Conservation (phyloP, 2,329 filamentous ascomycete genomes). For the Mycosphaerella sp. region DNA sequence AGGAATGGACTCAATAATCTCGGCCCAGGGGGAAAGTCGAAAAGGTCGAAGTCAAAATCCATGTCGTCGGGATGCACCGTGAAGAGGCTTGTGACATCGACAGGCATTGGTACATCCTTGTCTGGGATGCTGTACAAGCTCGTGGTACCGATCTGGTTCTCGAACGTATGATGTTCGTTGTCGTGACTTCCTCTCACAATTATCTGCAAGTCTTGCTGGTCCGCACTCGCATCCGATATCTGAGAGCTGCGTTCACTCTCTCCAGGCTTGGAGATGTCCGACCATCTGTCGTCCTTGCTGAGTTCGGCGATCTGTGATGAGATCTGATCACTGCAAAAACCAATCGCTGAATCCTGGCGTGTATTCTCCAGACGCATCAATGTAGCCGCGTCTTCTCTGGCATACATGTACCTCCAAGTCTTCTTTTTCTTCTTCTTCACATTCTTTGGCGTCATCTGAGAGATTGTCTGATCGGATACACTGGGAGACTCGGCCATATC, state of each 20-base stretch:
- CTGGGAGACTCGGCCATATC: conserved; percentile 5
- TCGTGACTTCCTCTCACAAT: neutral
- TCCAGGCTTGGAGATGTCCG: neutral
- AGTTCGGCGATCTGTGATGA: conserved; percentile 1
- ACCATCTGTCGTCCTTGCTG: conserved; percentile 3
- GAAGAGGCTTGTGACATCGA: conserved; percentile 2
- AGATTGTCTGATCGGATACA: neutral
- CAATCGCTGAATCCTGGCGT: conserved; percentile 7
- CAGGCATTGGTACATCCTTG: neutral
- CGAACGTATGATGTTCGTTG: neutral
- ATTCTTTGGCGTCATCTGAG: conserved; percentile 2
- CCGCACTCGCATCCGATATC: neutral
- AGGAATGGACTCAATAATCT: conserved; percentile 3
- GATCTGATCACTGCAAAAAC: neutral
- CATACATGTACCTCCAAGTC: conserved; percentile 1
- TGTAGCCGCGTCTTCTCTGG: neutral
- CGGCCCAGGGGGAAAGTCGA: conserved; percentile 4
- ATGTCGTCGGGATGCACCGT: conserved; percentile 3
- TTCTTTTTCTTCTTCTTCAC: conserved; percentile 3
- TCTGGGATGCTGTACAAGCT: neutral
- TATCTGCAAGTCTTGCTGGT: neutral
- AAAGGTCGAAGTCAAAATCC: conserved; percentile 1
- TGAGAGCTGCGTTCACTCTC: neutral
- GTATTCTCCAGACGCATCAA: neutral
- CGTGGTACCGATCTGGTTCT: neutral